Percentiles rank a stretch among this genome's conserved stretches.
Conservation (phyloP, 116 monocot genomes). For the Cymodocea nodosa region DNA sequence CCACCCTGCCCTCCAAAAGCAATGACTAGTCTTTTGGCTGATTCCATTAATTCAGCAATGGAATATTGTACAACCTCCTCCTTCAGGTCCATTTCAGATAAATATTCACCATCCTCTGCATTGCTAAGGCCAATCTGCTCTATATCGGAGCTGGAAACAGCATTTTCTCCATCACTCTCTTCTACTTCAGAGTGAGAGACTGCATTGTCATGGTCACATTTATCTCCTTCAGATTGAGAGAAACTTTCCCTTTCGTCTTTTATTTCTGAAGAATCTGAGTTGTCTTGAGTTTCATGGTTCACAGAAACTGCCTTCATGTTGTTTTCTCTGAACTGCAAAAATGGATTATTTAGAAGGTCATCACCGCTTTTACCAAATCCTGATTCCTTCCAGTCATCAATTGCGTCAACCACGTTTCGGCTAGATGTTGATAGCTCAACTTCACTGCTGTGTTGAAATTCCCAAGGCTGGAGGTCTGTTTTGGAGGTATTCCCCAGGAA, state of each 20-base stretch:
- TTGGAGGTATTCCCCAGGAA: slow-evolving; percentile 22
- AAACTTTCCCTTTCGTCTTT: background rate
- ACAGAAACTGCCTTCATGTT: background rate
- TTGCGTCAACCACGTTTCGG: background rate
- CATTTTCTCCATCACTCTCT: no score
- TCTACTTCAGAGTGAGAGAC: slow-evolving; percentile 1
- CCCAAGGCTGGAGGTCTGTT: slow-evolving; percentile 72
- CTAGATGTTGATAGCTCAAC: slow-evolving; percentile 8
- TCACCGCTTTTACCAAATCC: background rate
- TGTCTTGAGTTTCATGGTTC: background rate
- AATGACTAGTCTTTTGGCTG: slow-evolving; percentile 23
- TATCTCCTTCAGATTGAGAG: background rate
- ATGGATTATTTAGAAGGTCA: background rate
- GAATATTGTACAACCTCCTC: slow-evolving; percentile 33
- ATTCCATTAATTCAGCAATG: slow-evolving; percentile 57
- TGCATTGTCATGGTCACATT: background rate
- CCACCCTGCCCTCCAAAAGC: slow-evolving; percentile 92
- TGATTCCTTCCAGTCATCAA: background rate
- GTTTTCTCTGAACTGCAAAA: background rate
- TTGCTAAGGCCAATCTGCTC: no score
- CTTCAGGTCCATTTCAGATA: slow-evolving; percentile 16
- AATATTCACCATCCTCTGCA: slow-evolving; percentile 10
- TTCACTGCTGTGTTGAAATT: slow-evolving; percentile 33
- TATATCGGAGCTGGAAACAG: no score
- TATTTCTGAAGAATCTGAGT: background rate